Percentiles rank a stretch among this genome's conserved stretches.
phyloP scores from a whole-genome alignment of 2,329 filamentous ascomycete species.

The Phyllachora maydis region DNA sequence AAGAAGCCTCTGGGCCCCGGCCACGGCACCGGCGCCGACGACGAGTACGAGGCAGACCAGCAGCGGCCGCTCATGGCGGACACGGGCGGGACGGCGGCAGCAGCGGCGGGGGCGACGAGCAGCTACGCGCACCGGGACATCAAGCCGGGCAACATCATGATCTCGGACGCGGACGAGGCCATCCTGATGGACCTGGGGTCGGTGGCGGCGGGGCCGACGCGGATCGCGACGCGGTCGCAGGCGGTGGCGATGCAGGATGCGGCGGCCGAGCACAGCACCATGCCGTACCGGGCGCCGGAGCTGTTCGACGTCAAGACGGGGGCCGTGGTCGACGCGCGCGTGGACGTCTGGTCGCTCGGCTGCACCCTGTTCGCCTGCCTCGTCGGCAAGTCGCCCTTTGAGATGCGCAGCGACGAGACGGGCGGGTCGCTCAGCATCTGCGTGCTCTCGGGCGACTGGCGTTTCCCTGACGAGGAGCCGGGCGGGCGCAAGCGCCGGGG shows the following conservation, averaged over 20 bases:
- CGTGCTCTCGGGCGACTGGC: conserved; percentile 84
- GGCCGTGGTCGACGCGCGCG: conserved; percentile 79
- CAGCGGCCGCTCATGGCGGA: conserved; percentile 66
- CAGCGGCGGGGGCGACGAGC: conserved; percentile 45
- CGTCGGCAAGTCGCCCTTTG: conserved; percentile 91
- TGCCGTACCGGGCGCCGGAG: conserved; percentile 95
- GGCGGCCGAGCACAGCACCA: conserved; percentile 90
- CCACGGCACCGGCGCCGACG: too few relatives aligned
- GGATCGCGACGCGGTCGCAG: conserved; percentile 75
- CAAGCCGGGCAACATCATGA: conserved; percentile 98
- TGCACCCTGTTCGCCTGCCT: conserved; percentile 96
- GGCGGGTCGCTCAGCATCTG: conserved; percentile 86
- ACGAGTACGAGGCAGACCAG: conserved; percentile 53
- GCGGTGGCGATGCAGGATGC: conserved; percentile 86
- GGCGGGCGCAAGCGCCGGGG: conserved; percentile 25
- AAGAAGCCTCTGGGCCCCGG: too few relatives aligned
- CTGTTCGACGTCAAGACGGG: conserved; percentile 96
- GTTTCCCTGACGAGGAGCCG: conserved; percentile 75
- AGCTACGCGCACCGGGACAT: conserved; percentile 93
- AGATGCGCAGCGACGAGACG: conserved; percentile 88
- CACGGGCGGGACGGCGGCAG: conserved; percentile 44
- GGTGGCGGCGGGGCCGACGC: conserved; percentile 65
- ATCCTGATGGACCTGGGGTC: conserved; percentile 97
- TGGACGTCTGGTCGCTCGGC: conserved; percentile 93
- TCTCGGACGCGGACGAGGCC: conserved; percentile 66